Percentiles rank a stretch among this genome's conserved stretches.
phyloP scores from a whole-genome alignment of 768 basidiomycete genomes.

The Leccinum arenicola region DNA sequence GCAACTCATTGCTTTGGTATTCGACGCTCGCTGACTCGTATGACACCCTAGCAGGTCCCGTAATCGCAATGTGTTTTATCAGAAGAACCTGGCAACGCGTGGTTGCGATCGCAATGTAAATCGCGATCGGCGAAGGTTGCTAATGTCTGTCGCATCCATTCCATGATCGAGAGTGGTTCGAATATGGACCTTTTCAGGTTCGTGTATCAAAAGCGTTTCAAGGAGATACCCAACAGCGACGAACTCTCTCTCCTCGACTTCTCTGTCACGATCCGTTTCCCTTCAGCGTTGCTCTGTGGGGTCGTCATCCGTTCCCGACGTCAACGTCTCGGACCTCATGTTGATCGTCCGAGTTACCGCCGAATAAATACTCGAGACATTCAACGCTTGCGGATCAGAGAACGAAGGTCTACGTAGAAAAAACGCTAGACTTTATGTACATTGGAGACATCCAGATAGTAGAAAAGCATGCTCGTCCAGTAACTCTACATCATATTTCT shows the following conservation, averaged over 20 bases:
- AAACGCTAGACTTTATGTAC: neutral
- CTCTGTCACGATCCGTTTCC: neutral
- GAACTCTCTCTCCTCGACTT: neutral
- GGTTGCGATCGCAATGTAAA: slow-evolving; percentile 60
- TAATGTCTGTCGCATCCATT: slow-evolving; percentile 44
- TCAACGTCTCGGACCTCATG: slow-evolving; percentile 3
- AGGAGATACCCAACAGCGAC: neutral
- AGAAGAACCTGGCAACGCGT: slow-evolving; percentile 61
- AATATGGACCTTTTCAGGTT: neutral
- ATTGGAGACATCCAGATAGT: neutral
- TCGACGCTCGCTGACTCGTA: neutral
- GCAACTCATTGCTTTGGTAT: slow-evolving; percentile 45
- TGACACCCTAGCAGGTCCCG: slow-evolving; percentile 46
- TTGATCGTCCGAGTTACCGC: neutral
- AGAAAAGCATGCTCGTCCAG: neutral
- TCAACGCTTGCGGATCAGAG: neutral
- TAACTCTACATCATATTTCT: neutral
- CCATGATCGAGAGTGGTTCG: slow-evolving; percentile 24
- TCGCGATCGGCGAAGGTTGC: slow-evolving; percentile 60
- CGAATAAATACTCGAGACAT: slow-evolving; percentile 3
- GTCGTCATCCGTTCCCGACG: neutral
- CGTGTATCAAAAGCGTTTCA: neutral
- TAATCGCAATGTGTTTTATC: slow-evolving; percentile 52
- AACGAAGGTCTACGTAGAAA: neutral
- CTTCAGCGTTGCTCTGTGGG: neutral